phyloP scores from a whole-genome alignment of 2,329 filamentous ascomycete species.

The Ceratocystis papillata region DNA sequence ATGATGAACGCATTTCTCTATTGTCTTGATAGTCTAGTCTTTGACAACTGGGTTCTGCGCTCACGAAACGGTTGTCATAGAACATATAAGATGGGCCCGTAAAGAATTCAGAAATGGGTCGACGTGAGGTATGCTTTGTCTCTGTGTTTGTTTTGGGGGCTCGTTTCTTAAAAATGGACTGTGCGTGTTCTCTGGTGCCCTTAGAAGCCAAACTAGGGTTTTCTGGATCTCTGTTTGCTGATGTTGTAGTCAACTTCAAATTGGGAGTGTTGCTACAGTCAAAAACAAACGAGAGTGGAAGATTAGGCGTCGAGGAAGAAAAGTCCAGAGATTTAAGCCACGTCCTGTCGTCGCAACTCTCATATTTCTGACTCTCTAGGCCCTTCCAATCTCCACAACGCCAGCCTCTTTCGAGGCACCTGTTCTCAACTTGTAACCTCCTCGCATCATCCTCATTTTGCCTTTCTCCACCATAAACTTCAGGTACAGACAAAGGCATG shows the following conservation, averaged over 20 bases:
- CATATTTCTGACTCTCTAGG: background rate
- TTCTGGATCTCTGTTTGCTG: background rate
- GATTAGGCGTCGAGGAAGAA: background rate
- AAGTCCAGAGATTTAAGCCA: constrained; percentile 5
- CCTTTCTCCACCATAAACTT: background rate
- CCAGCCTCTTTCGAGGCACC: background rate
- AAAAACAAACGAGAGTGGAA: background rate
- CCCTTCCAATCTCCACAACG: background rate
- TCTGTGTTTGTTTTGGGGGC: background rate
- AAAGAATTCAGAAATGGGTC: constrained; percentile 8
- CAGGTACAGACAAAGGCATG: constrained; percentile 12
- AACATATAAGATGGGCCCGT: background rate
- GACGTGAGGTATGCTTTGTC: background rate
- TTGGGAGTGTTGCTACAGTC: background rate
- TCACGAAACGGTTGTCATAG: background rate
- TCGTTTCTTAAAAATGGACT: background rate
- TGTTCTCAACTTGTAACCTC: background rate
- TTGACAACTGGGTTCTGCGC: background rate
- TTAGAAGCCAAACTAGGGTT: background rate
- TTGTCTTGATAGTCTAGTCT: constrained; percentile 7
- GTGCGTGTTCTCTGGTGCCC: background rate
- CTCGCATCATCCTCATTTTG: constrained; percentile 12
- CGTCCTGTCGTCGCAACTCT: background rate
- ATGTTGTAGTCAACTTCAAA: background rate
- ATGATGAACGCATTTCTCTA: constrained; percentile 13